These are phyloP conservation scores for Penicillium waksmanii DNA, from an alignment of 495 filamentous ascomycete genomes.

Conservation along the genomic window DNA sequence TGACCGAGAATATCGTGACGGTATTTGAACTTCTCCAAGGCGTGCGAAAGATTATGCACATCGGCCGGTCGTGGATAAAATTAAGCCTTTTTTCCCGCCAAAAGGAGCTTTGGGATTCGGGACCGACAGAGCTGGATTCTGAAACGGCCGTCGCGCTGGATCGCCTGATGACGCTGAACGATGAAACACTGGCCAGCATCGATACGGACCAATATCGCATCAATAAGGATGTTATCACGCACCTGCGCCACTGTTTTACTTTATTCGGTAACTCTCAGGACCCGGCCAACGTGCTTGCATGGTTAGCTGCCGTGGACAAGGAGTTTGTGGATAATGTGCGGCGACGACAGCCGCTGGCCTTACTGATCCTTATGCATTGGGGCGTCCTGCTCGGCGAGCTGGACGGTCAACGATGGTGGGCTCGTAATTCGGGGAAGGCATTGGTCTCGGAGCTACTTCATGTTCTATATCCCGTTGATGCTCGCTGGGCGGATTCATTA, in stretches of 20 bases:
- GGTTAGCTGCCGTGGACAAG: constrained; percentile 41
- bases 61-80: constrained; percentile 39
- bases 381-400: constrained; percentile 38
- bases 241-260: constrained; percentile 35
- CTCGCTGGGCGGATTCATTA: constrained; percentile 30
- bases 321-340: constrained; percentile 39
- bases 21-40: constrained; percentile 44
- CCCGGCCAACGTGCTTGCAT: constrained; percentile 38
- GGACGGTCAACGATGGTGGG: constrained; percentile 45
- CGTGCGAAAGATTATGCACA: constrained; percentile 37
- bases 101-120: constrained; percentile 23
- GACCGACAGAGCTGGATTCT: constrained; percentile 19
- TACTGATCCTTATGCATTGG: constrained; percentile 47
- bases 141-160: constrained; percentile 33
- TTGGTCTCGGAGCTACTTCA: constrained; percentile 36
- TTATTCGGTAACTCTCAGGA: constrained; percentile 27
- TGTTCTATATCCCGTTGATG: constrained; percentile 23
- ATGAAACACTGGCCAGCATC: constrained; percentile 24
- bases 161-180: constrained; percentile 29
- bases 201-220: constrained; percentile 34
- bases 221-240: constrained; percentile 34
- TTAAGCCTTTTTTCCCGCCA: constrained; percentile 30
- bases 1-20: constrained; percentile 43
- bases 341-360: constrained; percentile 34
- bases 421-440: constrained; percentile 34